Conservation (phyloP, 139 green algal species). For the Marvania coccoides region DNA sequence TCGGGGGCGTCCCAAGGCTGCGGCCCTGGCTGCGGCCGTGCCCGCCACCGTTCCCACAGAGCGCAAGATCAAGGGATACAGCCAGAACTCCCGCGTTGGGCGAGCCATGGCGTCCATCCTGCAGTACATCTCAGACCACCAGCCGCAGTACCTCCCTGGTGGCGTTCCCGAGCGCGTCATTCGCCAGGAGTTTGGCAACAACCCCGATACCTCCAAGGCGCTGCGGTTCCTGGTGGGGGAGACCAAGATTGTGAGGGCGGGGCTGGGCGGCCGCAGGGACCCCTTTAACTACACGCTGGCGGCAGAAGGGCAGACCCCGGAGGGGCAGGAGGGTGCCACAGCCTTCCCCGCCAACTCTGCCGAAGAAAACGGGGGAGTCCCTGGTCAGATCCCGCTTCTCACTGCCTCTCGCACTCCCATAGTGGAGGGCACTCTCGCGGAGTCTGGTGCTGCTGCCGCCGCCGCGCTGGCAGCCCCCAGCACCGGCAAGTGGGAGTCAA, state of each 20-base stretch:
- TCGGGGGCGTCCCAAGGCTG: neutral
- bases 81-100: constrained; percentile 20
- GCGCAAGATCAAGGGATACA: neutral
- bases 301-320: neutral
- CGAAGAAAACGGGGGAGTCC: neutral
- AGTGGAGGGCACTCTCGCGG: too few species aligned
- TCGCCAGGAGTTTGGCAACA: constrained; percentile 40
- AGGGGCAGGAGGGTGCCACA: neutral
- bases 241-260: constrained; percentile 20
- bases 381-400: too few species aligned
- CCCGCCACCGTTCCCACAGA: too few species aligned
- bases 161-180: constrained; percentile 23
- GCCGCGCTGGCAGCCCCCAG: neutral
- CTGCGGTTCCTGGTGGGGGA: constrained; percentile 33
- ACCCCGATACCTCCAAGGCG: constrained; percentile 47
- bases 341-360: neutral
- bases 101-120: constrained; percentile 10
- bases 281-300: constrained; percentile 29
- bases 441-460: neutral
- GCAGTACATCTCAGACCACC: constrained; percentile 17
- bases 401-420: too few species aligned
- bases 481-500: neutral
- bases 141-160: constrained; percentile 1
- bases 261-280: constrained; percentile 31
- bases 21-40: neutral